Evolutionary conservation across 768 basidiomycete species (phyloP), one percentile per base, ranked within the genome.

Genomic region (Hypsizygus marmoreus): DNA sequence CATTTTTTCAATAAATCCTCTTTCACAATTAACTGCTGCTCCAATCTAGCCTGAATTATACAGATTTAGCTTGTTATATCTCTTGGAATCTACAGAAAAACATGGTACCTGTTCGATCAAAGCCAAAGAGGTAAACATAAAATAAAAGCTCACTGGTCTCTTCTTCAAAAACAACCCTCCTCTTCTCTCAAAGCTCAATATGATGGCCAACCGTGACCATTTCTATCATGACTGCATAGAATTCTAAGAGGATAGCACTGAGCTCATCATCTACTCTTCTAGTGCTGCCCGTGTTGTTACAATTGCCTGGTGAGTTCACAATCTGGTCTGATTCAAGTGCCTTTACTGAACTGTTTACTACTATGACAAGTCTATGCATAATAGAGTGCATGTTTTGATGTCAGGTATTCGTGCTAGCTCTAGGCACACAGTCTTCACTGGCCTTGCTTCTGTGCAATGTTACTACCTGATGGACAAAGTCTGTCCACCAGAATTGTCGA

Each of bases 401-500:
- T 34, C 33, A 13, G 33, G 33, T 13, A 34, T 34, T 7, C 33
- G 8, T 6, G 14, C 6, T 34, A 16, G 33, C 14, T 34, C 7
- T 16, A 16, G 12, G n/a, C 7, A 7, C 33, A 16, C 12, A 31
- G 41, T 10, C 16, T 33, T n/a, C 42, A 34, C 6, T 43, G 32
- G 42, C 31, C 42, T 4, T 43, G 42, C 13, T 43, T 43, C 13
- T 43, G 42, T 34, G 23, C 29, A 10, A n/a, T 43, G 42, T 6
- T 14, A 2, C 28, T 43, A 23, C 31, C 22, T 14, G 9, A 25
- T 23, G 42, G 23, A 2, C n/a, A 10, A 24, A 23, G n/a, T 23
- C 34, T 30, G 22, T 33, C 42, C 14, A 31, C 29, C 9, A 23
- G 11, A 20, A 43, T 43, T 12, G 32, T 25, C 8, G n/a, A 43